phyloP scores from a whole-genome alignment of 2,329 filamentous ascomycete species.

The Fusarium odoratissimum region DNA sequence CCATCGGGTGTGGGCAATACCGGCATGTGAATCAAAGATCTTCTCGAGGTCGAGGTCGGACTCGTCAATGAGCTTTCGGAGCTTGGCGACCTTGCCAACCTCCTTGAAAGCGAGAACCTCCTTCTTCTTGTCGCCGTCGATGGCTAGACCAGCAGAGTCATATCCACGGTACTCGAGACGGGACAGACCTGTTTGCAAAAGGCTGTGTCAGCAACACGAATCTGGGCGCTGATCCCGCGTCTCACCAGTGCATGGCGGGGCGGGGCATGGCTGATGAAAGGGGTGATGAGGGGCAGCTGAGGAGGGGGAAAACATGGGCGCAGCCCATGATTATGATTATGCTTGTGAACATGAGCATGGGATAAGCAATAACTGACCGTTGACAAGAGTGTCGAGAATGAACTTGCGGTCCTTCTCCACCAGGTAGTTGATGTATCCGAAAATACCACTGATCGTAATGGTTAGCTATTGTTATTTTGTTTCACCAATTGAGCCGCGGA shows the following conservation, averaged over 20 bases:
- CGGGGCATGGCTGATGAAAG: constrained; percentile 40
- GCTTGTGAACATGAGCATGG: constrained; percentile 12
- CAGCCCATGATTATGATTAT: neutral
- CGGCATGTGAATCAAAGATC: constrained; percentile 97
- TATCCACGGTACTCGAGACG: constrained; percentile 99
- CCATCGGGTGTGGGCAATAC: constrained; percentile 99
- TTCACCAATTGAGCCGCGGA: constrained; percentile 33
- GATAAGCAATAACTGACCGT: constrained; percentile 71
- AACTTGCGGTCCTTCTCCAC: constrained; percentile 98
- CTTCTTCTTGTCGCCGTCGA: constrained; percentile 99
- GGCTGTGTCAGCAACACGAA: constrained; percentile 47
- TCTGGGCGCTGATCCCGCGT: constrained; percentile 40
- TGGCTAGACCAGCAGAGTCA: constrained; percentile 93
- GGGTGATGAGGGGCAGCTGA: constrained; percentile 32
- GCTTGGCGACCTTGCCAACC: constrained; percentile 97
- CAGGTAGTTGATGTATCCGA: constrained; percentile 99
- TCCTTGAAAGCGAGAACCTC: constrained; percentile 98
- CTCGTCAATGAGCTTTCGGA: constrained; percentile 91
- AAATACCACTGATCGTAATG: constrained; percentile 77
- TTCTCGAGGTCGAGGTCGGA: constrained; percentile 87
- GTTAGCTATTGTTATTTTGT: constrained; percentile 42
- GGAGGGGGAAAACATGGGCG: constrained; percentile 25
- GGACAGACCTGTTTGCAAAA: constrained; percentile 75
- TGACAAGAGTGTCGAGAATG: constrained; percentile 95
- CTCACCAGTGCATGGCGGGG: constrained; percentile 44